Evolutionary conservation across 306 rosid genomes (phyloP), one percentile per base, ranked within the genome.

Genomic region (Vachellia pachyceras): DNA sequence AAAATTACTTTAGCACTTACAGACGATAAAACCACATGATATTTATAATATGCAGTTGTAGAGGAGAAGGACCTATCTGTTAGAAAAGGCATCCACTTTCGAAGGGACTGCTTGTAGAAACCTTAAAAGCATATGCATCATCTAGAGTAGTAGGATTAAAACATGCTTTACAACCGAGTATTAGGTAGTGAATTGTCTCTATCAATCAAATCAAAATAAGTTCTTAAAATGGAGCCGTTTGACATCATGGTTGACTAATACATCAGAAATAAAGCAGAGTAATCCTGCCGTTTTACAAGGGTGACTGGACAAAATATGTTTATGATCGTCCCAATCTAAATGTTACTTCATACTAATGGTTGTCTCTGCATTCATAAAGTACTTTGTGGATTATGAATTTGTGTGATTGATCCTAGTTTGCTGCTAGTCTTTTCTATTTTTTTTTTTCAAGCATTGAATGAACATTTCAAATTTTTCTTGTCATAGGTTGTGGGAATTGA

Each of bases 401-500:
- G 65, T 10, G 69, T 7, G 15, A 40, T 3, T 8, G 52, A 11
- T 55, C 52, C 73, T 22, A 41, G 33, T 73, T 66, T 41, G 66
- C 10, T 72, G 57, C 29, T 29, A 66, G 35, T 63, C 4, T 0
- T 66, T 4, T 74, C 33, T 29, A 29, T 29, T 75, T 46, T 85
- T 68, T 78, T 25, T 61, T 29, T 4, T n/a, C 12, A 70, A 33
- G 42, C 46, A 52, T 69, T 68, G 23, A 82, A 23, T 71, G 52
- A 58, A 14, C 84, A 33, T 69, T 61, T 54, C 35, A 14, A 57
- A 33, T 14, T 81, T 79, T 25, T 84, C 33, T 39, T 76, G 83
- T 83, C 76, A 79, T 75, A 95, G 99, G 91, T 95, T 66, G 97
- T 95, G 68, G 81, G 87, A 81, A 85, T 93, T 75, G 93, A 95